Base-by-base conservation (phyloP, 2,329 filamentous ascomycete species). In the Myotisia sp. region DNA sequence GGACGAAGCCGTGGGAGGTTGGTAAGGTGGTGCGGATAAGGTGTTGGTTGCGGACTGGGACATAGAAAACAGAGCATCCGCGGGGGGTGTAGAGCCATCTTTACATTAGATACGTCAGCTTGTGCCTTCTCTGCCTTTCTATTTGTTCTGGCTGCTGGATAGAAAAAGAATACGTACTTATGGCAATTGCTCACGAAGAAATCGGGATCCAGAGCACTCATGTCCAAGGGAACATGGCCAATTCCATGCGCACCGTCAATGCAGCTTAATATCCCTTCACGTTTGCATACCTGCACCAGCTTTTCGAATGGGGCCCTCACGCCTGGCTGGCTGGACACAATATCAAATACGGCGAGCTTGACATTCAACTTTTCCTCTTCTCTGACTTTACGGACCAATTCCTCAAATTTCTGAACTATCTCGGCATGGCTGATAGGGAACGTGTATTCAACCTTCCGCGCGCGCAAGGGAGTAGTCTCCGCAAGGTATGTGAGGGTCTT, bases 151-250 rank as follows among this genome's bases (percentile, higher is more conserved):
- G 10, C 3, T 13, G 19, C 4, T 6, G 2, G 26, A 6, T 34
- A 2, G 14, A 18, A 8, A 7, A 24, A 17, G 17, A 8, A 2
- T 2, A 34, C 46, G 34, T 51, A 60, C 56, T 92, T 92, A 62
- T 92, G 82, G 46, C 76, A 82, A 54, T 94, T 94, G 36, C 69
- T 78, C 9, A 87, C 70, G 49, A 92, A 82, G 59, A 92, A 94
- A 55, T 94, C 86, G 0, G 84, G 76, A 42, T 85, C 71, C 2
- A 85, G 59, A 3, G 58, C 54, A 0, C 51, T 43, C 9, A 94
- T 58, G 53, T 92, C 71, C 5, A 94, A 55, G 1, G 69, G 64
- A 5, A 93, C 67, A 56, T 90, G 79, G 2, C 87, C 87, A 16
- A 92, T 60, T 1, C 79, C 78, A 56, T 95, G 87, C 0, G 87